Conservation (phyloP, 2,329 filamentous ascomycete species). For the Bipolaris sorokiniana region DNA sequence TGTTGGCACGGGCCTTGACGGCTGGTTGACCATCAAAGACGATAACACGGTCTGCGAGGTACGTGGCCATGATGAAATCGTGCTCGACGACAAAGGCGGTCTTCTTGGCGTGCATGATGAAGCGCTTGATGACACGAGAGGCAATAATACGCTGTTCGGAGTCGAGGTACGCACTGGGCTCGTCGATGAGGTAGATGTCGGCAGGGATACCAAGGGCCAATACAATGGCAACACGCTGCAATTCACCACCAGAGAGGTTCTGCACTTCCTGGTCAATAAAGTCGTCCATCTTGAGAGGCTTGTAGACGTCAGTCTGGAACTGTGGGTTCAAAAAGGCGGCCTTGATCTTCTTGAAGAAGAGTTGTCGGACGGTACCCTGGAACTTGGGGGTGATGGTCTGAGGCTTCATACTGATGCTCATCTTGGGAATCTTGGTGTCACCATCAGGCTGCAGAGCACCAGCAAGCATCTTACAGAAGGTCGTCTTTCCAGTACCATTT, state of each 20-base stretch:
- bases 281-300: conserved; percentile 97
- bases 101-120: conserved; percentile 99
- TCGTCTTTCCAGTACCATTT: conserved; percentile 99
- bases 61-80: conserved; percentile 97
- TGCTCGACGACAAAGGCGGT: conserved; percentile 99
- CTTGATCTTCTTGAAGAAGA: conserved; percentile 99
- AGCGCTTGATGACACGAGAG: conserved; percentile 96
- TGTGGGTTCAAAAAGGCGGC: conserved; percentile 93
- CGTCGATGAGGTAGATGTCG: conserved; percentile 98
- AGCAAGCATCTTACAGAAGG: conserved; percentile 95
- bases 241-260: conserved; percentile 97
- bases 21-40: conserved; percentile 97
- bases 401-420: conserved; percentile 99
- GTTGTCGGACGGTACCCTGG: conserved; percentile 91
- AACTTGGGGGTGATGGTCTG: conserved; percentile 99
- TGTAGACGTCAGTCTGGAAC: conserved; percentile 99
- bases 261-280: conserved; percentile 99
- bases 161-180: conserved; percentile 85
- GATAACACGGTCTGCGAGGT: conserved; percentile 90
- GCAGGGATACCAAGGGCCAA: conserved; percentile 93
- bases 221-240: conserved; percentile 98
- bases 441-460: conserved; percentile 91
- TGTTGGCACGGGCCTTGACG: conserved; percentile 84
- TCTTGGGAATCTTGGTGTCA: conserved; percentile 77
- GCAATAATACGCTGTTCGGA: conserved; percentile 99